Conservation (phyloP, 2,329 filamentous ascomycete genomes). For the Cryphonectria japonica region DNA sequence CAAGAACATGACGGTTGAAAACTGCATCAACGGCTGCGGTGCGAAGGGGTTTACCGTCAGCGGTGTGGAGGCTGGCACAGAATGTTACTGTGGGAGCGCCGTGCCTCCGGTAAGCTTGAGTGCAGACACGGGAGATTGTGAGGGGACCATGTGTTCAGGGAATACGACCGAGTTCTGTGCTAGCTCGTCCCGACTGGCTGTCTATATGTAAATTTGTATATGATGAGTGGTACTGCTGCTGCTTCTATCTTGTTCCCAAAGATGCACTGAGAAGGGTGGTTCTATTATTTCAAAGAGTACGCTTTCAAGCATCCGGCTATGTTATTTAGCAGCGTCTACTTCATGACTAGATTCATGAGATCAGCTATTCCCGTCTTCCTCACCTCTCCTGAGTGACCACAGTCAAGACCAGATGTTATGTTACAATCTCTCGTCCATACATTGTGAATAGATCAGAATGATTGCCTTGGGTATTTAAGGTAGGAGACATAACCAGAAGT, state of each 20-base stretch:
- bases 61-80: not conserved
- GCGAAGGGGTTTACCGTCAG: not conserved
- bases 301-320: no score
- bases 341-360: not conserved
- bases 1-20: slow-evolving; percentile 16
- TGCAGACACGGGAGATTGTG: not conserved
- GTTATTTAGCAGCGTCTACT: no score
- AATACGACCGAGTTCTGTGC: slow-evolving; percentile 10
- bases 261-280: not conserved
- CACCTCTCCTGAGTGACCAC: no score
- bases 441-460: no score
- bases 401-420: no score
- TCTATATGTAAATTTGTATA: not conserved
- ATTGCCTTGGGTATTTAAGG: no score
- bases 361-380: no score
- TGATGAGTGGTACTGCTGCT: not conserved
- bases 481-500: no score
- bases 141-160: slow-evolving; percentile 13
- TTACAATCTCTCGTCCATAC: no score
- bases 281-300: not conserved
- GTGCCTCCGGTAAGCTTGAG: not conserved
- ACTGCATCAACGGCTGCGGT: slow-evolving; percentile 8
- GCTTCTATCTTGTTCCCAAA: not conserved
- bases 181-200: not conserved
- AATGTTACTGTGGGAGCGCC: not conserved